A percentile compares a stretch with the other conserved stretches of the same genome.
phyloP scores from a whole-genome alignment of 2,329 filamentous ascomycete genomes.

The Escovopsis sp. region DNA sequence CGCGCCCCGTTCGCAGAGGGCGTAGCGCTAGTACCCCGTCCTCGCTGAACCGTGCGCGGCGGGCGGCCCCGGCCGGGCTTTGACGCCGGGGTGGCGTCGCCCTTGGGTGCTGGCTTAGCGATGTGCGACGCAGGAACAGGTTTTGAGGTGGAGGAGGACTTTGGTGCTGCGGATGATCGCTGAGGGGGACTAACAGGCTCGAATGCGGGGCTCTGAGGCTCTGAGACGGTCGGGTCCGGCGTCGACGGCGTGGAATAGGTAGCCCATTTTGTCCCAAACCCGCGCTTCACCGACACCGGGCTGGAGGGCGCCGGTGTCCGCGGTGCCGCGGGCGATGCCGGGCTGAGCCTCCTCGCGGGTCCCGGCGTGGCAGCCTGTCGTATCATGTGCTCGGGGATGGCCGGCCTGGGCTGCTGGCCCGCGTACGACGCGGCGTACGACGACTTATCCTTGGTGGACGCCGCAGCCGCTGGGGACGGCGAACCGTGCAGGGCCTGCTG shows the following conservation, averaged over 20 bases:
- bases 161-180: slow-evolving; percentile 20
- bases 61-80: slow-evolving; percentile 20
- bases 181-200: slow-evolving; percentile 45
- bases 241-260: slow-evolving; percentile 43
- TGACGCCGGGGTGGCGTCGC: slow-evolving; percentile 8
- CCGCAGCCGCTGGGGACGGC: slow-evolving; percentile 11
- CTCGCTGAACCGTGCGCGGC: slow-evolving; percentile 22
- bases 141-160: slow-evolving; percentile 15
- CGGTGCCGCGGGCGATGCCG: slow-evolving; percentile 15
- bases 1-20: slow-evolving; percentile 20
- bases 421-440: slow-evolving; percentile 14
- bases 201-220: slow-evolving; percentile 36
- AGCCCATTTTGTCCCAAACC: slow-evolving; percentile 44
- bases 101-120: slow-evolving; percentile 15
- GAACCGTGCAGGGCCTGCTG: slow-evolving; percentile 14
- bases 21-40: slow-evolving; percentile 20
- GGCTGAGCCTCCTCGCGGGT: slow-evolving; percentile 18
- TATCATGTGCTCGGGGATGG: slow-evolving; percentile 27
- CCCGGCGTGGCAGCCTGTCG: slow-evolving; percentile 21
- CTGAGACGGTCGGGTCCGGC: slow-evolving; percentile 25
- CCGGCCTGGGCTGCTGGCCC: slow-evolving; percentile 20
- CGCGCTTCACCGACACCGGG: slow-evolving; percentile 16
- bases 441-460: slow-evolving; percentile 15
- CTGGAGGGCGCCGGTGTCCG: slow-evolving; percentile 20
- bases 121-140: slow-evolving; percentile 13